Base-by-base conservation (phyloP, 306 rosid genomes). In the Quillaja saponaria region DNA sequence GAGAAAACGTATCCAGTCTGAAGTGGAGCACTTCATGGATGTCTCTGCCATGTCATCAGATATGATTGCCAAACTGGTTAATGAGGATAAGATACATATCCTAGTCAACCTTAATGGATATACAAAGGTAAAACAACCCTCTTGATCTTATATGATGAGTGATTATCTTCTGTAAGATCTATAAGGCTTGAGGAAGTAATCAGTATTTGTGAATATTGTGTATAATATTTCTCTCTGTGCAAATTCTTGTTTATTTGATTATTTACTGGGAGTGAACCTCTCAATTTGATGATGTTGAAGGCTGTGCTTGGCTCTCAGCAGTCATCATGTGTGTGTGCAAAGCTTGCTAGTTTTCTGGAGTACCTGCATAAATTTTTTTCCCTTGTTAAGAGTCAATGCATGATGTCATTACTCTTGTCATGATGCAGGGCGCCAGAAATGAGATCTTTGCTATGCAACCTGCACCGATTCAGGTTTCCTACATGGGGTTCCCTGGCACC, bases 401-500 rank as follows among this genome's bases (percentile, higher is more conserved):
- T 25, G 31, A 25, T 55, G 52, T 8, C 42, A 25, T 54, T 55
- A 39, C 60, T 51, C 13, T 49, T 17, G 54, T 62, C 45, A 40
- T 66, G 57, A 62, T 80, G 21, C 77, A 91, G 97, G 97, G 97
- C 75, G 97, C 97, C 10, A 75, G 97, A 67, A 91, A 91, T 80
- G 97, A 91, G 75, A 88, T 91, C 76, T 91, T 91, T 79, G 87
- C 96, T 46, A 83, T 80, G 76, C 92, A 87, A 77, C 97, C 99
- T 69, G 96, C 99, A 55, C 99, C 99, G 13, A 75, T 94, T 76
- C 99, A 94, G 80, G 96, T 94, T 71, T 94, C 99, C 66, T 94
- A 94, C 56, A 94, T 94, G 99, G 99, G 99, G 12, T 94, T 94
- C 77, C 99, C 99, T 42, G 99, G 99, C 55, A 94, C 97, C 50